phyloP scores from a whole-genome alignment of 176 grass and related monocot species.

The Raddia distichophylla region DNA sequence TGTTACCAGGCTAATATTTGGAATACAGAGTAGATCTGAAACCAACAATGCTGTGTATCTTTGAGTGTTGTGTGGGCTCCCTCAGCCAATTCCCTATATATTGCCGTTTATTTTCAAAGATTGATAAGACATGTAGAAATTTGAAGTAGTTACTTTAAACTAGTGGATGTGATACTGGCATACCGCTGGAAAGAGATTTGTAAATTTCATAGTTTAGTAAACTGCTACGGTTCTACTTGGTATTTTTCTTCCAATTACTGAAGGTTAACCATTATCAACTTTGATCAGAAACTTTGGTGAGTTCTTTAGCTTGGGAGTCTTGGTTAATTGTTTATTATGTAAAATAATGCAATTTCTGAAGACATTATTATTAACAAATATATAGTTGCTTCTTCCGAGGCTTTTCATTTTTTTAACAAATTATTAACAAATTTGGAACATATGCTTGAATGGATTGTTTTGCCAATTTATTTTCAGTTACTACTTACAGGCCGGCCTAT shows the following conservation, averaged over 20 bases:
- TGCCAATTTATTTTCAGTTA: too few species aligned
- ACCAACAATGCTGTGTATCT: slow-evolving; percentile 15
- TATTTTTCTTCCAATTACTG: background rate
- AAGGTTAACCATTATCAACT: background rate
- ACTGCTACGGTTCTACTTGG: background rate
- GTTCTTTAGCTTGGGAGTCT: background rate
- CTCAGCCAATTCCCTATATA: slow-evolving; percentile 42
- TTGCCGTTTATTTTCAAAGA: slow-evolving; percentile 21
- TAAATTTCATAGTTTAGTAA: slow-evolving; percentile 1
- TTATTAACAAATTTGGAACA: too few species aligned
- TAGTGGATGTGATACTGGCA: background rate
- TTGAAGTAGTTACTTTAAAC: slow-evolving; percentile 20
- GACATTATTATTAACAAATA: too few species aligned
- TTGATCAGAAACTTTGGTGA: background rate
- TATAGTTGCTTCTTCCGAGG: too few species aligned
- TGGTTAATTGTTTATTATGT: too few species aligned
- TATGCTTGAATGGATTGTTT: too few species aligned
- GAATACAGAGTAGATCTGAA: too few species aligned
- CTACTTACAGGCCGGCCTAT: too few species aligned
- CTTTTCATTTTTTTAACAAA: too few species aligned
- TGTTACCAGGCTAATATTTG: slow-evolving; percentile 23
- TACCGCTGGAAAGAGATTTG: background rate
- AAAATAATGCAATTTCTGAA: too few species aligned
- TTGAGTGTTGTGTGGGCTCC: background rate
- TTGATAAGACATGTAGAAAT: background rate